These are phyloP conservation scores for Rauvolfia tetraphylla DNA, from an alignment of 257 asterid species.

Conservation along the genomic window DNA sequence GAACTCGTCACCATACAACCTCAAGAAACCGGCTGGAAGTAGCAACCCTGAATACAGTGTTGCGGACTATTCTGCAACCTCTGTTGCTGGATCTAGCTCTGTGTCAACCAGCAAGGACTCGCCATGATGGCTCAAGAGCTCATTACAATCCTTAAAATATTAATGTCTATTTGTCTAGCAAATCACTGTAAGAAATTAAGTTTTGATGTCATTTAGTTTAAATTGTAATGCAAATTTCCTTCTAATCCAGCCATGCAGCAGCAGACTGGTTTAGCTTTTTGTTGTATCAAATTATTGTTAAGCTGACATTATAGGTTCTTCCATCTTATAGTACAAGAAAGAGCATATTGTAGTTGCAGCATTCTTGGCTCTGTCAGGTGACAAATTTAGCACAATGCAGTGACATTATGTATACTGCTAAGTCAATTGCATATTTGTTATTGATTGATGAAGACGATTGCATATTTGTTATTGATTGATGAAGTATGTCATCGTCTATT, in stretches of 20 bases:
- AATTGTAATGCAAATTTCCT: conserved; percentile 12
- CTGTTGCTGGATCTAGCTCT: conserved; percentile 42
- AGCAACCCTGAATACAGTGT: conserved; percentile 35
- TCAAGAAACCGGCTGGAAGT: conserved; percentile 33
- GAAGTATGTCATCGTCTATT: not conserved
- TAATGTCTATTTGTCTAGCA: conserved; percentile 20
- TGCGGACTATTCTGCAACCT: conserved; percentile 39
- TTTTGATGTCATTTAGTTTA: conserved; percentile 11
- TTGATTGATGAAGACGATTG: too few species aligned
- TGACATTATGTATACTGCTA: not conserved
- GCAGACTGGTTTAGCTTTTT: conserved; percentile 13
- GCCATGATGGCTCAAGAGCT: conserved; percentile 7
- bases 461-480: too few species aligned
- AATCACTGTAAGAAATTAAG: conserved; percentile 7
- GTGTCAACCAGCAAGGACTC: conserved; percentile 30
- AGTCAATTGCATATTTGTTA: not conserved
- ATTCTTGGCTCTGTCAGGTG: not conserved
- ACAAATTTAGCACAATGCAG: not conserved
- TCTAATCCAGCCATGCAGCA: not conserved
- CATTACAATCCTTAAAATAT: conserved; percentile 1
- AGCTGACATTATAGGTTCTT: conserved; percentile 2
- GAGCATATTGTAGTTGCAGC: not conserved
- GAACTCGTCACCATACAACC: conserved; percentile 56
- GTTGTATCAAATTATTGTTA: not conserved
- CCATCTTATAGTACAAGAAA: not conserved